phyloP scores from a whole-genome alignment of 805 yeast genomes.

The Saccharomycopsis sp. region DNA sequence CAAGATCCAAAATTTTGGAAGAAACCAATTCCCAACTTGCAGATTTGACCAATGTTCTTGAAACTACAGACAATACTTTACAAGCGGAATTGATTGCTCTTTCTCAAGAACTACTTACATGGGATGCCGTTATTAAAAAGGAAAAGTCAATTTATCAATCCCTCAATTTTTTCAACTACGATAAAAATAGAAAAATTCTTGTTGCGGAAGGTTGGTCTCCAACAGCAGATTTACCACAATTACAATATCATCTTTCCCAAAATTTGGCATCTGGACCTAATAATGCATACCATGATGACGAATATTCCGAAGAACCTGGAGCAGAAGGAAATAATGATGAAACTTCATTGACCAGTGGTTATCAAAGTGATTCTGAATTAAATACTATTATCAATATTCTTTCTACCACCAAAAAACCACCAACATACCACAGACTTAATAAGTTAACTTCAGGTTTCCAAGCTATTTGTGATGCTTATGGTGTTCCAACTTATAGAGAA shows the following conservation, averaged over 20 bases:
- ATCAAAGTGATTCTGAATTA: slow-evolving; percentile 4
- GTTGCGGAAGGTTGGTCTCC: slow-evolving; percentile 77
- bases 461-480: slow-evolving; percentile 65
- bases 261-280: slow-evolving; percentile 23
- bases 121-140: slow-evolving; percentile 44
- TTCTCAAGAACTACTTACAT: slow-evolving; percentile 46
- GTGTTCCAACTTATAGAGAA: slow-evolving; percentile 65
- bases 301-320: neutral
- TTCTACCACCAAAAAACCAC: slow-evolving; percentile 57
- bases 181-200: slow-evolving; percentile 50
- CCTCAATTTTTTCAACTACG: slow-evolving; percentile 60
- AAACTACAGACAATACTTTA: slow-evolving; percentile 41
- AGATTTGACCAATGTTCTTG: slow-evolving; percentile 40
- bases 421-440: slow-evolving; percentile 60
- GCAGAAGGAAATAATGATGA: neutral
- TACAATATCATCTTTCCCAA: slow-evolving; percentile 35
- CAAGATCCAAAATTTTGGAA: slow-evolving; percentile 29
- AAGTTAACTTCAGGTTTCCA: slow-evolving; percentile 64
- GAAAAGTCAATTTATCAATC: slow-evolving; percentile 51
- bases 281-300: slow-evolving; percentile 13
- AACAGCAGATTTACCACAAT: slow-evolving; percentile 34
- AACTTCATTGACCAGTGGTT: neutral
- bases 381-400: slow-evolving; percentile 46
- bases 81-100: slow-evolving; percentile 58
- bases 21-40: slow-evolving; percentile 32